Evolutionary conservation across 2,329 filamentous ascomycete species (phyloP).

Genomic region (Aspergillus fijiensis): DNA sequence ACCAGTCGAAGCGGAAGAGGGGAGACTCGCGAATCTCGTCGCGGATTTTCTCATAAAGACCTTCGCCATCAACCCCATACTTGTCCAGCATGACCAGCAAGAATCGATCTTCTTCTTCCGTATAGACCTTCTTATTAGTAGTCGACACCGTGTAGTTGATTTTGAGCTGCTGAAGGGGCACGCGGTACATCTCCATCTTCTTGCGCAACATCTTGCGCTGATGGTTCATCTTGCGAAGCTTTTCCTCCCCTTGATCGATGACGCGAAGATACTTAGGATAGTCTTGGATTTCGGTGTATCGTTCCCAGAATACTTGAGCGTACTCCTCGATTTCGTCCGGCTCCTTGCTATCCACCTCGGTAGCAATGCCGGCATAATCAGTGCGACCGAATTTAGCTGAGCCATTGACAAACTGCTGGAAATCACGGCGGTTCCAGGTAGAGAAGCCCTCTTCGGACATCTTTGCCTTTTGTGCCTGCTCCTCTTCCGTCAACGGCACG

Average conservation of each 20-base stretch:
- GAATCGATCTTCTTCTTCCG: conserved; percentile 96
- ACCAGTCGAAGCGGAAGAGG: conserved; percentile 98
- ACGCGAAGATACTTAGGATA: conserved; percentile 84
- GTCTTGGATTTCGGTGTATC: conserved; percentile 85
- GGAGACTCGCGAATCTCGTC: conserved; percentile 94
- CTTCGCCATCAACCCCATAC: conserved; percentile 86
- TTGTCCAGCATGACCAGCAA: conserved; percentile 89
- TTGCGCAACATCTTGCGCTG: conserved; percentile 90
- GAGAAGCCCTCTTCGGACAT: conserved; percentile 84
- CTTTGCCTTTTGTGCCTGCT: conserved; percentile 79
- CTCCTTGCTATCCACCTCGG: conserved; percentile 88
- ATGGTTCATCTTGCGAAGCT: conserved; percentile 81
- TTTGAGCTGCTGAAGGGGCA: conserved; percentile 94
- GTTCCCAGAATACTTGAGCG: conserved; percentile 93
- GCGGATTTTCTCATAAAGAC: conserved; percentile 89
- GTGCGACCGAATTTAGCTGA: conserved; percentile 88
- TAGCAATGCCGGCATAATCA: conserved; percentile 80
- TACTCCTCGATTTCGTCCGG: conserved; percentile 84
- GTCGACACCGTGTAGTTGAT: conserved; percentile 99
- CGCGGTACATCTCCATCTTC: conserved; percentile 96
- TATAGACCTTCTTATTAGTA: conserved; percentile 99
- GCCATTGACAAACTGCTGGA: conserved; percentile 96
- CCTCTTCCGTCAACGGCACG: conserved; percentile 80
- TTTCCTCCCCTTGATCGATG: conserved; percentile 91
- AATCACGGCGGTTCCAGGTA: conserved; percentile 95